Evolutionary conservation across 1,284 basidiomycete species (phyloP).

Genomic region (Puccinia triticina): DNA sequence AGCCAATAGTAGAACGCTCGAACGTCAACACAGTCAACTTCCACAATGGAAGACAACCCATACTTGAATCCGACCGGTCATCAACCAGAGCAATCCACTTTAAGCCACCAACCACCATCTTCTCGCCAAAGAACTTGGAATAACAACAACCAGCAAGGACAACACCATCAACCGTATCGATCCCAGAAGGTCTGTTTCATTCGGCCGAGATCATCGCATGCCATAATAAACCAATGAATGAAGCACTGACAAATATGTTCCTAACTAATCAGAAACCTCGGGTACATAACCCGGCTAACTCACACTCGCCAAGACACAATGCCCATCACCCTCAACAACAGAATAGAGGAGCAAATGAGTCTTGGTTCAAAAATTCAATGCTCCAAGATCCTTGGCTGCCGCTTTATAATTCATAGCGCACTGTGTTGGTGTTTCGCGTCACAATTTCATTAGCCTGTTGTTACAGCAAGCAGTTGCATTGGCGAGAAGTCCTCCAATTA

Average conservation of each 20-base stretch:
- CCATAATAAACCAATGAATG: not conserved
- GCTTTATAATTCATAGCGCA: not conserved
- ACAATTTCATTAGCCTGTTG: too few species aligned
- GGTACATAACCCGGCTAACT: not conserved
- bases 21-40: not conserved
- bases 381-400: slow-evolving; percentile 9
- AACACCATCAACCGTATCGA: slow-evolving; percentile 12
- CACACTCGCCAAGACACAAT: not conserved
- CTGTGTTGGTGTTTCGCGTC: too few species aligned
- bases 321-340: not conserved
- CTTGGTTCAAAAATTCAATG: slow-evolving; percentile 6
- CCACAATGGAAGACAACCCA: not conserved
- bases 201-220: not conserved
- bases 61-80: not conserved
- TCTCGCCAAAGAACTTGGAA: not conserved
- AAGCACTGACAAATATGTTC: not conserved
- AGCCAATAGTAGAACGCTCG: not conserved
- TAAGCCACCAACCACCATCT: not conserved
- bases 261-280: not conserved
- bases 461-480: too few species aligned
- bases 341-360: not conserved
- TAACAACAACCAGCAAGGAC: not conserved
- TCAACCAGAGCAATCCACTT: not conserved
- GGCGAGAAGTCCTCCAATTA: too few species aligned
- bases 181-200: not conserved